A percentile compares a stretch with the other conserved stretches of the same genome.
These are phyloP conservation scores for Coemansia sp. DNA, from an alignment of 192 early-diverging fungal genomes.

Conservation along the genomic window DNA sequence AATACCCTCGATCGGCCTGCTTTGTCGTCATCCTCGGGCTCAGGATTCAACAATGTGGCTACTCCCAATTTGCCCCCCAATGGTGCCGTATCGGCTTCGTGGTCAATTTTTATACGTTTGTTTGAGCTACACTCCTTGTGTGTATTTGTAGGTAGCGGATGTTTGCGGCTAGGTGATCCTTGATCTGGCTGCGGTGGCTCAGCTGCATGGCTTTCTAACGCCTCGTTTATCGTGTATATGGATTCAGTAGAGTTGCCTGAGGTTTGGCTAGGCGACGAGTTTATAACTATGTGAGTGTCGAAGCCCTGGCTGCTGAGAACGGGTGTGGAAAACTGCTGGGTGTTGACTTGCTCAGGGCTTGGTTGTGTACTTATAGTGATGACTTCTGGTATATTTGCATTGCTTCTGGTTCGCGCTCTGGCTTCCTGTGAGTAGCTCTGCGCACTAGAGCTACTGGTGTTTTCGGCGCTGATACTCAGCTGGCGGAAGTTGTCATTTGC, in stretches of 20 bases:
- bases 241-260: neutral
- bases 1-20: slow-evolving; percentile 19
- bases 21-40: neutral
- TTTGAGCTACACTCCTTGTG: neutral
- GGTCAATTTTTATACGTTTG: slow-evolving; percentile 8
- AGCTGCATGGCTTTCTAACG: neutral
- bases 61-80: neutral
- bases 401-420: neutral
- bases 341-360: slow-evolving; percentile 5
- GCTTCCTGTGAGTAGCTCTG: neutral
- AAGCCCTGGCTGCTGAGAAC: neutral
- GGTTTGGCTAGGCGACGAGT: neutral
- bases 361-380: slow-evolving; percentile 24
- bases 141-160: neutral
- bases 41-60: slow-evolving; percentile 7
- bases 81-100: neutral
- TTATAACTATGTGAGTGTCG: neutral
- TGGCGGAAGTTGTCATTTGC: too few species aligned
- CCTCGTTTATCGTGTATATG: neutral
- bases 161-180: slow-evolving; percentile 5
- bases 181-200: neutral
- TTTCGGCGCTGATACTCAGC: neutral
- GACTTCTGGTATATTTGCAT: slow-evolving; percentile 4
- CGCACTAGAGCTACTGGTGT: neutral
- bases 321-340: neutral